Evolutionary conservation across 306 rosid species (phyloP).

Genomic region (Pyrus betulifolia): DNA sequence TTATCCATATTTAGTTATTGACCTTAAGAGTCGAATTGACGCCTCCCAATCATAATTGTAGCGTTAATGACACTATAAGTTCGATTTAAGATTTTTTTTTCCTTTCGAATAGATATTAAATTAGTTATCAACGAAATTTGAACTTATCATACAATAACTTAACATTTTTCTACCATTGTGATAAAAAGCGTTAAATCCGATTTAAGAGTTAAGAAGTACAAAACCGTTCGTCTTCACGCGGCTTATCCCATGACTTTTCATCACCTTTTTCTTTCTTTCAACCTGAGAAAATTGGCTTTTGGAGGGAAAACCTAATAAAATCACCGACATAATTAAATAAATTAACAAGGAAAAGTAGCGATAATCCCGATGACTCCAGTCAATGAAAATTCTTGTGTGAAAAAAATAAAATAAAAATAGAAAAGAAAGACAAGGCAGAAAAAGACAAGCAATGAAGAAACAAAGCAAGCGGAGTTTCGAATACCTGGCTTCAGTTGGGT

Average conservation of each 20-base stretch:
- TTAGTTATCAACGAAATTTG: too few relatives aligned
- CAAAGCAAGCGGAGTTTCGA: background rate
- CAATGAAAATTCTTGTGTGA: background rate
- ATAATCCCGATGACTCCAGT: background rate
- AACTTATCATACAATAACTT: rapidly evolving
- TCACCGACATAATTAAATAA: background rate
- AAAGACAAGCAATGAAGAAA: background rate
- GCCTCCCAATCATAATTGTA: background rate
- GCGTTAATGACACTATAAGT: background rate
- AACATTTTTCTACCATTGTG: too few relatives aligned
- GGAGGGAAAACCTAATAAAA: constrained; percentile 7
- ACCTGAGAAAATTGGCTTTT: constrained; percentile 17
- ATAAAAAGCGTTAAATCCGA: background rate
- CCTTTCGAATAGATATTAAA: too few relatives aligned
- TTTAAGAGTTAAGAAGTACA: too few relatives aligned
- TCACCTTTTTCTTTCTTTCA: constrained; percentile 5
- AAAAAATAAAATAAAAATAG: background rate
- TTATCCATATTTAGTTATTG: too few relatives aligned
- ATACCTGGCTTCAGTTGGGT: constrained; percentile 1
- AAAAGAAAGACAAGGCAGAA: background rate
- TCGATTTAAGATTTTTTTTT: background rate
- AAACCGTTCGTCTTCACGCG: background rate
- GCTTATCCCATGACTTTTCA: constrained; percentile 17
- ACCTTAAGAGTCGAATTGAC: background rate
- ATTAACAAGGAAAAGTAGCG: background rate